Evolutionary conservation across 1,284 basidiomycete genomes (phyloP), one percentile per base, ranked within the genome.

Genomic region (Calocybe gambosa): DNA sequence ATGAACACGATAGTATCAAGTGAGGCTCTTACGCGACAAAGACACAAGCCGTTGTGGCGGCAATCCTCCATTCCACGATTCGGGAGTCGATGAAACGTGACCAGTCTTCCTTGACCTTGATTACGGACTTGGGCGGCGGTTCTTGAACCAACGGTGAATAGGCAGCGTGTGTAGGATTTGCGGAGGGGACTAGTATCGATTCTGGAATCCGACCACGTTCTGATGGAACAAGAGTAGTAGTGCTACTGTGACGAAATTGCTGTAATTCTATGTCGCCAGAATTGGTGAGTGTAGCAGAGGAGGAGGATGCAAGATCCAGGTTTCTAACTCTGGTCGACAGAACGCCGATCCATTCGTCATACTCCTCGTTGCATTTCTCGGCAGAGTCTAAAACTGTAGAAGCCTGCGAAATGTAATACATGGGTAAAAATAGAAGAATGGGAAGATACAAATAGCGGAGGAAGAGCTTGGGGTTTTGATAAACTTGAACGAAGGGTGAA

Each of bases 21-120:
- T 25, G 16, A 29, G 37, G 5, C 6, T 45, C 55, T 41, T 23
- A 56, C 49, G 53, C 53, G 29, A 53, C 39, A 25, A 51, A 49
- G 9, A 51, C 45, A 13, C 51, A 49, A 15, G 50, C 47, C 2
- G 47, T 46, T 12, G 50, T 50, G 19, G 42, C 44, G 3, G 48
- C 38, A 10, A 53, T 50, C 41, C 49, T 54, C 50, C 53, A 56
- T 41, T 56, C 51, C 10, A 44, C 23, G 15, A 42, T 18, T 10
- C 50, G 50, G 0, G 45, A 49, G 10, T 49, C 47, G 20, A 52
- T n/a, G 33, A 42, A 53, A 18, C 42, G 45, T 20, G n/a, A 25
- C 51, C 49, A 50, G 19, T 45, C 39, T 15, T 45, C 42, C 34
- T 39, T 43, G n/a, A 48, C 18, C n/a, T 35, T 45, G 8, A 41